phyloP scores from a whole-genome alignment of 73 alveolate species.

The Tetrahymena malaccensis region DNA sequence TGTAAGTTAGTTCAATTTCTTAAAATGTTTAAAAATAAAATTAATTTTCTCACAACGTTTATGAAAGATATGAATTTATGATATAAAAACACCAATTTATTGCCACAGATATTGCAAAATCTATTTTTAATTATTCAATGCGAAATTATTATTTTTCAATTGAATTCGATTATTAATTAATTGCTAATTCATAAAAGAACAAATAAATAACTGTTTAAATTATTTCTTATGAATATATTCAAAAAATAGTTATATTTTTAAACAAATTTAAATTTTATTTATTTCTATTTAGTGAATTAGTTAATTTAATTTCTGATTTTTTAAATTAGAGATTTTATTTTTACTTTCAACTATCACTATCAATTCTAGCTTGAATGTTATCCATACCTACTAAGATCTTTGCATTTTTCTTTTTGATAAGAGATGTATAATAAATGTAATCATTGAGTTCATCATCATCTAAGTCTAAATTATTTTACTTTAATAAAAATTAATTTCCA shows the following conservation, averaged over 20 bases:
- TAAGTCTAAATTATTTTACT: not conserved
- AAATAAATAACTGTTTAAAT: no score
- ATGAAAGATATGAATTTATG: not conserved
- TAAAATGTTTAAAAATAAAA: no score
- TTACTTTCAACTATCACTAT: not conserved
- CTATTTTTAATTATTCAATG: not conserved
- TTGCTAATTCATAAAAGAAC: not conserved
- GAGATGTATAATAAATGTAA: conserved; percentile 9
- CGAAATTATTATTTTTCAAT: no score
- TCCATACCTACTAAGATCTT: conserved; percentile 5
- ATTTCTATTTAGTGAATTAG: not conserved
- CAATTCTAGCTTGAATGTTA: not conserved
- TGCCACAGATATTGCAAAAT: not conserved
- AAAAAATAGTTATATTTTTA: not conserved
- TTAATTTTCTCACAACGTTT: no score
- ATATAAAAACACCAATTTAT: no score
- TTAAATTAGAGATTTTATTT: not conserved
- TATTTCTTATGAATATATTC: not conserved
- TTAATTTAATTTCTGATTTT: not conserved
- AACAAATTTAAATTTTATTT: no score
- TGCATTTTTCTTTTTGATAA: conserved; percentile 19
- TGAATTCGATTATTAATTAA: no score
- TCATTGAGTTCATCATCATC: conserved; percentile 15
- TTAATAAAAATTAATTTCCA: not conserved
- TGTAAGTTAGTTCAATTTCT: not conserved